A percentile compares a stretch with the other conserved stretches of the same genome.
phyloP scores from a whole-genome alignment of 495 filamentous ascomycete genomes.

The Lepidopterella palustris region DNA sequence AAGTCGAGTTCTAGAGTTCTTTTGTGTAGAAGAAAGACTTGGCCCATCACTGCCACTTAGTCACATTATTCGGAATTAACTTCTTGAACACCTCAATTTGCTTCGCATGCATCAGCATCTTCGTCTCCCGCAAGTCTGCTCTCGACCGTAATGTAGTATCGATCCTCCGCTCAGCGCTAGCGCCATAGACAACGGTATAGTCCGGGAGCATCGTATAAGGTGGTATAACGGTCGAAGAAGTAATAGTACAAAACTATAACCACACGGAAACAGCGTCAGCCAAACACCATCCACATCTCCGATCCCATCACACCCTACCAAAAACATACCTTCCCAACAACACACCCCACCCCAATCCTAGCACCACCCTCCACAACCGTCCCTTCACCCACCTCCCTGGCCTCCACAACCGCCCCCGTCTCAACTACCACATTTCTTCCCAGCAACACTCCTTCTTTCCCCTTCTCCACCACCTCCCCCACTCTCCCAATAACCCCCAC shows the following conservation, averaged over 20 bases:
- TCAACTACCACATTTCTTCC: slow-evolving; percentile 56
- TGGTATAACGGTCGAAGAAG: slow-evolving; percentile 46
- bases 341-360: slow-evolving; percentile 52
- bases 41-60: slow-evolving; percentile 42
- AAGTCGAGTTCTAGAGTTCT: too few species aligned
- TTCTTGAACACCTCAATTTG: slow-evolving; percentile 58
- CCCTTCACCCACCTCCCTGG: slow-evolving; percentile 55
- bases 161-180: slow-evolving; percentile 44
- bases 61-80: slow-evolving; percentile 56
- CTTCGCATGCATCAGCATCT: slow-evolving; percentile 49
- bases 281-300: too few species aligned
- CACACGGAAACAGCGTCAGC: neutral
- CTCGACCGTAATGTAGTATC: slow-evolving; percentile 41
- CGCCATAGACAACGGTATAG: slow-evolving; percentile 58
- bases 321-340: slow-evolving; percentile 56
- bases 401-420: slow-evolving; percentile 56
- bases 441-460: slow-evolving; percentile 43
- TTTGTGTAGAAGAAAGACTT: too few species aligned
- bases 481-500: slow-evolving; percentile 35
- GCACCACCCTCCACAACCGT: slow-evolving; percentile 55
- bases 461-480: slow-evolving; percentile 26
- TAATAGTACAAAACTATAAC: slow-evolving; percentile 47
- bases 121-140: slow-evolving; percentile 45
- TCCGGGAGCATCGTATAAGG: slow-evolving; percentile 54
- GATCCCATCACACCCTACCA: neutral